Percentiles rank a stretch among this genome's conserved stretches.
phyloP scores from a whole-genome alignment of 768 basidiomycete genomes.

The Lactifluus subvellereus region DNA sequence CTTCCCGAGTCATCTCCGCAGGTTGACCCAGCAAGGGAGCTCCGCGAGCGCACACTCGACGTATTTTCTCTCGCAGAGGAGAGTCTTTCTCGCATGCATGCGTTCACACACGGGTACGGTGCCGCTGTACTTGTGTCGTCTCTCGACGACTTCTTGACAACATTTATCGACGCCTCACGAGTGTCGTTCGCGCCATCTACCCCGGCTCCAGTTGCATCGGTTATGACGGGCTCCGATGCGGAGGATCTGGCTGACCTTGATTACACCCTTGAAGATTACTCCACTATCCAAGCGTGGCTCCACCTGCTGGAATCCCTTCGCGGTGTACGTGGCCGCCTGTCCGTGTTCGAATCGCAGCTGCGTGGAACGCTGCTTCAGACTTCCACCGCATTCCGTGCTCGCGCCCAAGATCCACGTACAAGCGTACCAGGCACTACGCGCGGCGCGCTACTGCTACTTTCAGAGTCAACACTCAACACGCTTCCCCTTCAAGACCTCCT shows the following conservation, averaged over 20 bases:
- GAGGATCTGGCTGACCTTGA: conserved; percentile 72
- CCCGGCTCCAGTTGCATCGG: conserved; percentile 30
- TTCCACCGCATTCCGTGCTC: conserved; percentile 52
- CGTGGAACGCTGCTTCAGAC: conserved; percentile 53
- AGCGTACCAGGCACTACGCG: conserved; percentile 52
- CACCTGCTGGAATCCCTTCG: conserved; percentile 81
- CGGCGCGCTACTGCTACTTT: conserved; percentile 68
- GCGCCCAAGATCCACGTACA: conserved; percentile 49
- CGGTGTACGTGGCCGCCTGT: conserved; percentile 61
- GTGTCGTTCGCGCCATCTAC: conserved; percentile 24
- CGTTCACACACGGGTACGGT: conserved; percentile 89
- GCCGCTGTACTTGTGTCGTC: conserved; percentile 65
- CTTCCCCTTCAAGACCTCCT: conserved; percentile 63
- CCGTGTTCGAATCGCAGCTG: conserved; percentile 65
- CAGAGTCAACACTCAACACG: conserved; percentile 82
- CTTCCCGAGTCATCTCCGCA: conserved; percentile 40
- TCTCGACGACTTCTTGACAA: conserved; percentile 62
- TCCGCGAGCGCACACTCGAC: conserved; percentile 71
- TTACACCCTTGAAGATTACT: conserved; percentile 87
- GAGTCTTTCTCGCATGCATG: conserved; percentile 63
- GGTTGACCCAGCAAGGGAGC: conserved; percentile 51
- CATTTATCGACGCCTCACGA: conserved; percentile 61
- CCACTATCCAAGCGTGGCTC: conserved; percentile 72
- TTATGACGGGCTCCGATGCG: conserved; percentile 27
- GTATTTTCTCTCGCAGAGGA: conserved; percentile 77